Evolutionary conservation across 306 rosid species (phyloP).

Genomic region (Heteromeles arbutifolia): DNA sequence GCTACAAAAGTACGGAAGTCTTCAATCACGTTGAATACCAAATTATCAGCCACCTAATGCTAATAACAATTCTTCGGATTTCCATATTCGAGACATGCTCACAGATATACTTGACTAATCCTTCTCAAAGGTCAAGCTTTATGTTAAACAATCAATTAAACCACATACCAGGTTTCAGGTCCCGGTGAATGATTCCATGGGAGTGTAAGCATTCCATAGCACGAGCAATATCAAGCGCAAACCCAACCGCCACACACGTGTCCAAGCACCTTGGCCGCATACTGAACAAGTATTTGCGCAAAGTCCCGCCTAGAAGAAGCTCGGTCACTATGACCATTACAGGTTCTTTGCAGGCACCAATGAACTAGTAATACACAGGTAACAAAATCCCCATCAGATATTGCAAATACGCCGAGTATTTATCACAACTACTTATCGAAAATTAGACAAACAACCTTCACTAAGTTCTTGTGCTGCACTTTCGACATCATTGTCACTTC

Average conservation of each 20-base stretch:
- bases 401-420: background rate
- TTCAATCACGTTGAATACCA: background rate
- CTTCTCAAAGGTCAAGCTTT: background rate
- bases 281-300: conserved; percentile 71
- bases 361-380: conserved; percentile 52
- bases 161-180: conserved; percentile 84
- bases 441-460: conserved; percentile 47
- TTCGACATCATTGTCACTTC: conserved; percentile 83
- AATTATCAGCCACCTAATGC: background rate
- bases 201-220: conserved; percentile 90
- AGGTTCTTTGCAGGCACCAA: conserved; percentile 97
- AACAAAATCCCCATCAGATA: conserved; percentile 21
- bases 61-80: background rate
- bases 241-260: conserved; percentile 55
- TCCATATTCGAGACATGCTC: background rate
- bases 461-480: conserved; percentile 91
- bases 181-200: conserved; percentile 93
- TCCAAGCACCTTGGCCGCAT: conserved; percentile 76
- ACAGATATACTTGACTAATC: background rate
- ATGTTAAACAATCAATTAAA: conserved; percentile 7
- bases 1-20: background rate
- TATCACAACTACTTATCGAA: background rate
- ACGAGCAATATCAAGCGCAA: conserved; percentile 82
- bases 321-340: conserved; percentile 95
- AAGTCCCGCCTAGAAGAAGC: conserved; percentile 79